Conservation (phyloP, 1,139 yeast genomes). For the Candida tunisiensis region DNA sequence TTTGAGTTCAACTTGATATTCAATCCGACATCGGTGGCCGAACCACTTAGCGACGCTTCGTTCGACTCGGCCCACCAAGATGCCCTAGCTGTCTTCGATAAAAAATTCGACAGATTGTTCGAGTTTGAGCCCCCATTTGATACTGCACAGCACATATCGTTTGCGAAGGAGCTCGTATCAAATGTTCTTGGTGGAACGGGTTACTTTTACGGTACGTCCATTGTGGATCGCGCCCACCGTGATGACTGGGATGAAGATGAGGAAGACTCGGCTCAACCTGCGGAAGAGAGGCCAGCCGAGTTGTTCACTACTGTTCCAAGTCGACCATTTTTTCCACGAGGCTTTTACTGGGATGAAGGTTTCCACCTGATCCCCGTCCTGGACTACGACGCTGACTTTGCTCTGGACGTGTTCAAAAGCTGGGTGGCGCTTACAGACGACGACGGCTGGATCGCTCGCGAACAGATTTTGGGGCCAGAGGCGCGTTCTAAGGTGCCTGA, state of each 20-base stretch:
- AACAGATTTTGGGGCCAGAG: conserved; percentile 85
- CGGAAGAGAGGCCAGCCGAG: conserved; percentile 25
- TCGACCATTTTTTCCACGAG: conserved; percentile 88
- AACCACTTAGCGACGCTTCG: conserved; percentile 9
- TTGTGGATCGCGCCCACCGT: conserved; percentile 25
- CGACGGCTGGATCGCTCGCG: conserved; percentile 95
- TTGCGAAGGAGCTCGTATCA: conserved; percentile 67
- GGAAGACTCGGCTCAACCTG: conserved; percentile 8
- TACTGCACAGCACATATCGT: conserved; percentile 27
- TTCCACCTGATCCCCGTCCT: conserved; percentile 75
- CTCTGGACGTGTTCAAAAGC: conserved; percentile 62
- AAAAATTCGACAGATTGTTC: conserved; percentile 39
- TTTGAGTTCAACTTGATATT: conserved; percentile 62
- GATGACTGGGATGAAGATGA: conserved; percentile 18
- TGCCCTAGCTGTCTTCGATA: conserved; percentile 28
- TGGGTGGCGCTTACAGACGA: conserved; percentile 83
- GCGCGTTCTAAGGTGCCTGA: conserved; percentile 78
- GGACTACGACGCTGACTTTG: conserved; percentile 73
- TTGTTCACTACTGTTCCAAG: conserved; percentile 81
- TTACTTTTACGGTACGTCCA: conserved; percentile 73
- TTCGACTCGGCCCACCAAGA: conserved; percentile 25
- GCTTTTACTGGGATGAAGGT: conserved; percentile 99
- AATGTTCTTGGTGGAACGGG: conserved; percentile 84
- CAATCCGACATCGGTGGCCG: conserved; percentile 16
- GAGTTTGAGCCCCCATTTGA: conserved; percentile 40